A percentile compares a stretch with the other conserved stretches of the same genome.
These are phyloP conservation scores for Penicillium samsonianum DNA, from an alignment of 495 filamentous ascomycete species.

Conservation along the genomic window DNA sequence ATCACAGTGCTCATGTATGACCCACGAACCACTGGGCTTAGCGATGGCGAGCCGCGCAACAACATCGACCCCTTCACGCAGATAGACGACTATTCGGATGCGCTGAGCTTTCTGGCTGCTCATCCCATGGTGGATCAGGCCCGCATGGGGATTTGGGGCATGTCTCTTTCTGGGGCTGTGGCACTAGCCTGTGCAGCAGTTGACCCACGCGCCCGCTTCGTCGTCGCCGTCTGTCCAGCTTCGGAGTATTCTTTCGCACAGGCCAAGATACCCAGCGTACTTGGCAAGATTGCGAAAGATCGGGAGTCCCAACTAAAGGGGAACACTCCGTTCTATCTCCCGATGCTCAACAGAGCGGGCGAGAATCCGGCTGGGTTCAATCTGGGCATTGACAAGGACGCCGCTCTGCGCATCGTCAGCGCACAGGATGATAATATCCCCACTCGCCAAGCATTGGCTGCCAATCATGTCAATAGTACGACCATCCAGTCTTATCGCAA, in stretches of 20 bases:
- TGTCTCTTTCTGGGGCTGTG: constrained; percentile 35
- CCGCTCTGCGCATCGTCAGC: background rate
- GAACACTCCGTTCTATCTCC: constrained; percentile 24
- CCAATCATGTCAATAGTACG: background rate
- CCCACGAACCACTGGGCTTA: constrained; percentile 36
- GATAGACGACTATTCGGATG: constrained; percentile 42
- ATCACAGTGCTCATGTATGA: constrained; percentile 47
- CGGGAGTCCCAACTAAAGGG: constrained; percentile 25
- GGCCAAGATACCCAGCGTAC: constrained; percentile 7
- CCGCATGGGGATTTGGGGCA: constrained; percentile 42
- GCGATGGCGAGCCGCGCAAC: constrained; percentile 47
- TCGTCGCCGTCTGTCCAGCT: constrained; percentile 30
- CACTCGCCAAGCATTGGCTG: background rate
- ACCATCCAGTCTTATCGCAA: background rate
- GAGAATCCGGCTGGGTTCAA: constrained; percentile 35
- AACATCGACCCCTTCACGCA: constrained; percentile 38
- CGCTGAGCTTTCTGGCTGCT: constrained; percentile 31
- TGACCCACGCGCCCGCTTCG: constrained; percentile 29
- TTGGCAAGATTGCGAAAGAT: constrained; percentile 26
- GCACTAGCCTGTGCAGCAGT: constrained; percentile 28
- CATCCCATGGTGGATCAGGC: constrained; percentile 31
- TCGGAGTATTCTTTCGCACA: constrained; percentile 11
- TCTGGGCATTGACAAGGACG: background rate
- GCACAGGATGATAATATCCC: background rate
- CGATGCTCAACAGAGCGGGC: constrained; percentile 32